A percentile compares a stretch with the other conserved stretches of the same genome.
Evolutionary conservation across 306 rosid genomes (phyloP).

Genomic region (Begonia loranthoides): DNA sequence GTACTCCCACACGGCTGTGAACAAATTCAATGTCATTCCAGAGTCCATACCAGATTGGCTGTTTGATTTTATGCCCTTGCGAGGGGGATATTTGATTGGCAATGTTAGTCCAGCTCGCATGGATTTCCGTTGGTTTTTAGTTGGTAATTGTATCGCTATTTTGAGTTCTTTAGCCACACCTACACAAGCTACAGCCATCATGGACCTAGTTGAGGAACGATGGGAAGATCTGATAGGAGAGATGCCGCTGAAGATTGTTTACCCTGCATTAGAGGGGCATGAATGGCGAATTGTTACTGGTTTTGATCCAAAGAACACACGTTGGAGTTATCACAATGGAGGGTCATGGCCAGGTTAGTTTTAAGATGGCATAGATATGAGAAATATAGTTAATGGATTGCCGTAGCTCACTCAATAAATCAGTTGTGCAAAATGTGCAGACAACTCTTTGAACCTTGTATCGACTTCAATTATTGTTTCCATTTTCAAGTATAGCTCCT

Average conservation of each 20-base stretch:
- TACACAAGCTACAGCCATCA: conserved; percentile 11
- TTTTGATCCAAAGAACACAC: conserved; percentile 16
- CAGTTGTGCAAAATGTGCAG: too few relatives aligned
- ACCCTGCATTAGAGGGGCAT: conserved; percentile 20
- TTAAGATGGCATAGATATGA: neutral
- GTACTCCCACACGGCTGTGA: conserved; percentile 10
- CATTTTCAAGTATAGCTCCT: too few relatives aligned
- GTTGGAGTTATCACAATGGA: conserved; percentile 22
- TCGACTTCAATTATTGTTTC: too few relatives aligned
- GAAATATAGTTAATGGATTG: too few relatives aligned
- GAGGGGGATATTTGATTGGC: conserved; percentile 13
- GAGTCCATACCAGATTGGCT: conserved; percentile 11
- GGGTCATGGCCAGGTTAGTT: conserved; percentile 23
- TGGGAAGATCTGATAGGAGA: conserved; percentile 23
- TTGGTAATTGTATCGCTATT: conserved; percentile 20
- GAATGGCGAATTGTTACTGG: conserved; percentile 18
- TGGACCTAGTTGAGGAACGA: conserved; percentile 19
- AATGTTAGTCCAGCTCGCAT: conserved; percentile 15
- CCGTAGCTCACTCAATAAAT: too few relatives aligned
- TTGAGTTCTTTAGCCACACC: conserved; percentile 13
- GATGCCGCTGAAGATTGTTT: conserved; percentile 21
- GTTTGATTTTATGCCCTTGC: conserved; percentile 12
- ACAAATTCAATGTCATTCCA: conserved; percentile 10
- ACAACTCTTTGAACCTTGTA: too few relatives aligned
- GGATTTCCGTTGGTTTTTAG: conserved; percentile 18